Conservation (phyloP, 2,329 filamentous ascomycete species). For the Chrysosporium queenslandicum region DNA sequence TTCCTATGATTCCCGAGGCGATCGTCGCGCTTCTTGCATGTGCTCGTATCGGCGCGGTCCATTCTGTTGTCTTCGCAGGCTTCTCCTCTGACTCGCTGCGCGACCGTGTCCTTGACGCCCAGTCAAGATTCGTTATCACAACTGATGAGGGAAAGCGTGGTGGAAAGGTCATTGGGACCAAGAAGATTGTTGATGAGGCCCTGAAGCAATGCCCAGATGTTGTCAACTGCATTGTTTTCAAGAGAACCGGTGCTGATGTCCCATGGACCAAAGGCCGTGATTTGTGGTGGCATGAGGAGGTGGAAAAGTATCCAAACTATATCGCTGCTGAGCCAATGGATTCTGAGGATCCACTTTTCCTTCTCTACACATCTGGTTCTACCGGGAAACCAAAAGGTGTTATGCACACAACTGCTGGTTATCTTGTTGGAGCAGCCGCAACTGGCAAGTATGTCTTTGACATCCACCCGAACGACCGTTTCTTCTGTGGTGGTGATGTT, state of each 20-base stretch:
- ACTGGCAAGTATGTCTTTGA: constrained; percentile 99
- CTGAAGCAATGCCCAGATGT: constrained; percentile 92
- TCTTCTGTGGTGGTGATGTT: constrained; percentile 97
- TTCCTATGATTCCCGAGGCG: constrained; percentile 98
- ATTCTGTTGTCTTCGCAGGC: constrained; percentile 95
- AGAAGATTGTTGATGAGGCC: constrained; percentile 98
- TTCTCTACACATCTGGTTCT: constrained; percentile 95
- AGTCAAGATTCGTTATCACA: constrained; percentile 90
- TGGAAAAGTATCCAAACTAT: constrained; percentile 92
- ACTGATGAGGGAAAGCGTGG: constrained; percentile 96
- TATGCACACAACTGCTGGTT: constrained; percentile 93
- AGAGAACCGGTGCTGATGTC: constrained; percentile 86
- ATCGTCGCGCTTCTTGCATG: constrained; percentile 85
- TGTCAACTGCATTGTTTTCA: constrained; percentile 76
- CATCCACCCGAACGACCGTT: constrained; percentile 84
- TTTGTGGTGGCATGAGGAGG: constrained; percentile 97
- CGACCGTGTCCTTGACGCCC: constrained; percentile 84
- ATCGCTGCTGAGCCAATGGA: constrained; percentile 79
- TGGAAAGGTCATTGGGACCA: constrained; percentile 92
- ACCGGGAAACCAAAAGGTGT: constrained; percentile 99
- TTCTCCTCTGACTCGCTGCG: constrained; percentile 95
- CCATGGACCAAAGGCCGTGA: constrained; percentile 85
- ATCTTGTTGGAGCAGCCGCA: constrained; percentile 82
- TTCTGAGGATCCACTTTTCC: constrained; percentile 91
- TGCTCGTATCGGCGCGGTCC: constrained; percentile 82